Evolutionary conservation across 805 yeast species (phyloP).

Genomic region (Ogataea chonburiensis): DNA sequence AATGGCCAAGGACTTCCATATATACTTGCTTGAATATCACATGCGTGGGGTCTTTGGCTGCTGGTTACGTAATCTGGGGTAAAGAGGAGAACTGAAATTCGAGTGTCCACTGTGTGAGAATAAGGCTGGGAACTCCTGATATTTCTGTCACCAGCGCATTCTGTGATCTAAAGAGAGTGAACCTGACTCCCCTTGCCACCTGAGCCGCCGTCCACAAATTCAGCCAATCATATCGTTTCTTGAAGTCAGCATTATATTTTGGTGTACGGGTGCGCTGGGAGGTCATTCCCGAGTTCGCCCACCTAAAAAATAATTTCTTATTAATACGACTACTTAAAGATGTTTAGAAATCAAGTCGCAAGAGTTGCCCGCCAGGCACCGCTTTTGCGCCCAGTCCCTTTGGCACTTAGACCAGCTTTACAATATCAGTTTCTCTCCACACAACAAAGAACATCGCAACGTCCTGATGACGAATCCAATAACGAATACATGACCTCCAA

Average conservation of each 20-base stretch:
- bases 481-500: conserved; percentile 6
- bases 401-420: neutral
- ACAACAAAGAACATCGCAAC: conserved; percentile 11
- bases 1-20: conserved; percentile 2
- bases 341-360: conserved; percentile 5
- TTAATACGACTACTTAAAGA: neutral
- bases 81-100: conserved; percentile 3
- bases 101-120: too few relatives aligned
- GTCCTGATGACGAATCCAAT: conserved; percentile 11
- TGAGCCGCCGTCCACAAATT: neutral
- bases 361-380: conserved; percentile 2
- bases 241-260: conserved; percentile 1
- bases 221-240: conserved; percentile 3
- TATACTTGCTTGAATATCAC: conserved; percentile 8
- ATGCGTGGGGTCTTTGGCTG: conserved; percentile 4
- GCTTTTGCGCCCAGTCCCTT: neutral
- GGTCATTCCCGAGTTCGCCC: conserved; percentile 10
- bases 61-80: conserved; percentile 12
- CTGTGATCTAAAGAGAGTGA: too few relatives aligned
- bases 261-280: conserved; percentile 8
- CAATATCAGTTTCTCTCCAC: conserved; percentile 1
- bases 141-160: too few relatives aligned
- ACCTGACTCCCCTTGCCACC: too few relatives aligned
- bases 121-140: too few relatives aligned
- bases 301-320: conserved; percentile 3